These are phyloP conservation scores for Wickerhamomyces ciferrii DNA, from an alignment of 805 yeast species.

Conservation along the genomic window DNA sequence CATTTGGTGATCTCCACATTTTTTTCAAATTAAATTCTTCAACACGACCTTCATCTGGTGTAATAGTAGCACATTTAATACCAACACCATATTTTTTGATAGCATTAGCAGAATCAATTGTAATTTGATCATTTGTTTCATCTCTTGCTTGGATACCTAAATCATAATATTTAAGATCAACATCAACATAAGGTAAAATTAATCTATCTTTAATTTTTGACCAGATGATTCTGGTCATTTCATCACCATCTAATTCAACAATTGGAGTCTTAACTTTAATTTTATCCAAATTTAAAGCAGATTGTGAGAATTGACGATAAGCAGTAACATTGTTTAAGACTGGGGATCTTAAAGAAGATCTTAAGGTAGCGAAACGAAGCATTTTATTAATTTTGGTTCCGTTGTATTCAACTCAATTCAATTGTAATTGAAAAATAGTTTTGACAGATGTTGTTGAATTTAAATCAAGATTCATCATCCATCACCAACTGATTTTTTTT, in stretches of 20 bases:
- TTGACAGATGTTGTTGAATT: not conserved
- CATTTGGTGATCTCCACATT: slow-evolving; percentile 87
- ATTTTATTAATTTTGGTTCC: slow-evolving; percentile 3
- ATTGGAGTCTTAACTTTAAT: slow-evolving; percentile 69
- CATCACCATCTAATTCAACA: slow-evolving; percentile 82
- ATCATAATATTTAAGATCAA: slow-evolving; percentile 74
- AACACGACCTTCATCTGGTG: slow-evolving; percentile 79
- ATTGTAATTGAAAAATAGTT: not conserved
- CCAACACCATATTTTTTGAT: slow-evolving; percentile 74
- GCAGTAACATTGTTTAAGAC: not conserved
- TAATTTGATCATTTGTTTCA: slow-evolving; percentile 64
- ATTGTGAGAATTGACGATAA: slow-evolving; percentile 17
- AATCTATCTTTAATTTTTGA: slow-evolving; percentile 62
- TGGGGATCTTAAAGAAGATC: slow-evolving; percentile 2
- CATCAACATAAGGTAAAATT: slow-evolving; percentile 63
- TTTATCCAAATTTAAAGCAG: slow-evolving; percentile 34
- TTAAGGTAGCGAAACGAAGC: slow-evolving; percentile 15
- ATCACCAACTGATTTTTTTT: not conserved
- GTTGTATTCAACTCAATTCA: too few species aligned
- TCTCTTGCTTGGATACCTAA: slow-evolving; percentile 66
- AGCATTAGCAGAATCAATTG: slow-evolving; percentile 76
- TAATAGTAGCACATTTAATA: slow-evolving; percentile 80
- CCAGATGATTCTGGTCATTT: slow-evolving; percentile 86
- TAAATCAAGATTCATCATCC: not conserved
- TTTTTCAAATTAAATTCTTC: slow-evolving; percentile 66